These are phyloP conservation scores for Ustilago vetiveriae DNA, from an alignment of 1,284 basidiomycete genomes.

Conservation along the genomic window DNA sequence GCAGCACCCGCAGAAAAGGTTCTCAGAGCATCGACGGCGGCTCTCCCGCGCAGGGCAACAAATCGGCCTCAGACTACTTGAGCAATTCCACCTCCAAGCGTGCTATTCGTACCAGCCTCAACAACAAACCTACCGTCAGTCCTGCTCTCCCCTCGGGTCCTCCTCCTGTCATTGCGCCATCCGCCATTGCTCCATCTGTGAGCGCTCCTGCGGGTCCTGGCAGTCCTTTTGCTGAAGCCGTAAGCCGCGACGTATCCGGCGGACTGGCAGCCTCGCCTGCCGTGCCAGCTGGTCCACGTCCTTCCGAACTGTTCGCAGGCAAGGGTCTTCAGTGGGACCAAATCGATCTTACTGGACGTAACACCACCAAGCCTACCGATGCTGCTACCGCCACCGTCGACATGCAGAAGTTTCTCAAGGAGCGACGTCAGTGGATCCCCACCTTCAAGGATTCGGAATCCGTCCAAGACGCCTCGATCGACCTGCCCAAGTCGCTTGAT, in stretches of 20 bases:
- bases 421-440: constrained; percentile 55
- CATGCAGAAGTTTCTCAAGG: constrained; percentile 57
- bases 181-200: constrained; percentile 22
- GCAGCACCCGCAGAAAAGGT: constrained; percentile 41
- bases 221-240: constrained; percentile 19
- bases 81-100: constrained; percentile 12
- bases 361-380: constrained; percentile 25
- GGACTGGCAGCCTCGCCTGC: constrained; percentile 12
- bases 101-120: constrained; percentile 29
- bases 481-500: constrained; percentile 32
- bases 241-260: constrained; percentile 14
- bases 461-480: constrained; percentile 20
- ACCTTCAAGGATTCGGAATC: constrained; percentile 40
- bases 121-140: constrained; percentile 8
- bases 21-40: constrained; percentile 35
- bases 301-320: constrained; percentile 58
- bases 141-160: constrained; percentile 1
- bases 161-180: constrained; percentile 25
- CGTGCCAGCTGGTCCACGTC: constrained; percentile 21
- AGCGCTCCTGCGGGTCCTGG: constrained; percentile 16
- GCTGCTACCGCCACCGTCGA: constrained; percentile 28
- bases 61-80: constrained; percentile 18
- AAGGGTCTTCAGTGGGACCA: constrained; percentile 60
- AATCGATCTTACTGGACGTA: constrained; percentile 46
- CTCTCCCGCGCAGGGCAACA: constrained; percentile 7